A percentile compares a stretch with the other conserved stretches of the same genome.
These are phyloP conservation scores for Mycena maculata DNA, from an alignment of 768 basidiomycete species.

Conservation along the genomic window DNA sequence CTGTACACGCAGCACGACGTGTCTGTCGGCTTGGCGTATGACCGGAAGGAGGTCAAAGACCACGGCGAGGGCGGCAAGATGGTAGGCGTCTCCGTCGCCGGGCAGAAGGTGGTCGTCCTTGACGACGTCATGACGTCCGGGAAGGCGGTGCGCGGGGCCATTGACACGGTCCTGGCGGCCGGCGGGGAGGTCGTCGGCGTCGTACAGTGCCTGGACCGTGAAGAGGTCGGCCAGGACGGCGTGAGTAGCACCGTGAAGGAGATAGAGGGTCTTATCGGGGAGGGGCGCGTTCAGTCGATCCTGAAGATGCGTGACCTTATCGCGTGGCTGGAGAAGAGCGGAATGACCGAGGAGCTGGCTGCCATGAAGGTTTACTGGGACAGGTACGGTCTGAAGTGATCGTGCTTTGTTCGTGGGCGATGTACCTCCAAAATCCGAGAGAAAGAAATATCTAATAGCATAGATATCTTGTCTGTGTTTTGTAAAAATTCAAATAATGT, in stretches of 20 bases:
- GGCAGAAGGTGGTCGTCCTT: constrained; percentile 85
- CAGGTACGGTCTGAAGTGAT: constrained; percentile 71
- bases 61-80: constrained; percentile 95
- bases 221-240: constrained; percentile 83
- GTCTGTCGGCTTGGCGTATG: constrained; percentile 85
- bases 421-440: not conserved
- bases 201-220: constrained; percentile 85
- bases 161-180: constrained; percentile 72
- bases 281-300: constrained; percentile 80
- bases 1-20: constrained; percentile 74
- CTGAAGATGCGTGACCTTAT: constrained; percentile 89
- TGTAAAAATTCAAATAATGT: too few species aligned
- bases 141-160: constrained; percentile 87
- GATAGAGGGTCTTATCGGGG: constrained; percentile 78
- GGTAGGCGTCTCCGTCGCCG: constrained; percentile 87
- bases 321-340: constrained; percentile 80
- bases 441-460: not conserved
- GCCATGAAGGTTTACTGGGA: constrained; percentile 84
- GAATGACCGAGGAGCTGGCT: constrained; percentile 69
- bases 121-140: constrained; percentile 98
- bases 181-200: constrained; percentile 92
- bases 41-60: constrained; percentile 95
- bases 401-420: not conserved
- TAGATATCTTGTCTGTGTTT: too few species aligned
- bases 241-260: constrained; percentile 83